A percentile compares a stretch with the other conserved stretches of the same genome.
Conservation (phyloP, 2,329 filamentous ascomycete species). For the Penicillium janthinellum region DNA sequence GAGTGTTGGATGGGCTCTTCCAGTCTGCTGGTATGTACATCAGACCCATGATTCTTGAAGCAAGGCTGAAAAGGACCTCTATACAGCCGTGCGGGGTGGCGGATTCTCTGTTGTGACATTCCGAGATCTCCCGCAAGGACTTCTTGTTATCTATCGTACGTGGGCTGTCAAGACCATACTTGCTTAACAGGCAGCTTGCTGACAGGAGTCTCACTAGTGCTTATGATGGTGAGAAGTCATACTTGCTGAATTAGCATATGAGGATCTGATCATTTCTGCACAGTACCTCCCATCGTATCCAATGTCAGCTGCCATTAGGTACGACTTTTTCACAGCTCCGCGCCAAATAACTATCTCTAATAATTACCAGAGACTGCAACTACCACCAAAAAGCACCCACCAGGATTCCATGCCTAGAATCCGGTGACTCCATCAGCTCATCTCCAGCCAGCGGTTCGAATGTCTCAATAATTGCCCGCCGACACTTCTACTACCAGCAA, state of each 20-base stretch:
- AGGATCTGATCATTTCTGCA: slow-evolving; percentile 9
- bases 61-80: not conserved
- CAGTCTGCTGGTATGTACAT: slow-evolving; percentile 53
- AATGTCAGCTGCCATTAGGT: slow-evolving; percentile 13
- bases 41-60: no score
- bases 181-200: not conserved
- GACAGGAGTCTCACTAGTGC: slow-evolving; percentile 19
- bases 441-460: no score
- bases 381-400: not conserved
- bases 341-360: not conserved
- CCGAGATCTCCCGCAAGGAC: slow-evolving; percentile 50
- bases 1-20: slow-evolving; percentile 66
- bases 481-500: slow-evolving; percentile 57
- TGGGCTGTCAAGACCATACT: not conserved
- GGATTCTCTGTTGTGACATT: slow-evolving; percentile 68
- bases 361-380: not conserved
- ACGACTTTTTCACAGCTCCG: not conserved
- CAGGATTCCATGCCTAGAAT: not conserved
- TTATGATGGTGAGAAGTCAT: slow-evolving; percentile 37
- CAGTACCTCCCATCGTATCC: slow-evolving; percentile 22
- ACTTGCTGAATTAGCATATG: not conserved
- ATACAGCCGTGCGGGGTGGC: slow-evolving; percentile 57
- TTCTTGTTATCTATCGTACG: slow-evolving; percentile 36
- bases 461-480: slow-evolving; percentile 34
- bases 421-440: not conserved